A percentile compares a stretch with the other conserved stretches of the same genome.
Evolutionary conservation across 192 early-diverging fungal genomes (phyloP).

Genomic region (Podila minutissima): DNA sequence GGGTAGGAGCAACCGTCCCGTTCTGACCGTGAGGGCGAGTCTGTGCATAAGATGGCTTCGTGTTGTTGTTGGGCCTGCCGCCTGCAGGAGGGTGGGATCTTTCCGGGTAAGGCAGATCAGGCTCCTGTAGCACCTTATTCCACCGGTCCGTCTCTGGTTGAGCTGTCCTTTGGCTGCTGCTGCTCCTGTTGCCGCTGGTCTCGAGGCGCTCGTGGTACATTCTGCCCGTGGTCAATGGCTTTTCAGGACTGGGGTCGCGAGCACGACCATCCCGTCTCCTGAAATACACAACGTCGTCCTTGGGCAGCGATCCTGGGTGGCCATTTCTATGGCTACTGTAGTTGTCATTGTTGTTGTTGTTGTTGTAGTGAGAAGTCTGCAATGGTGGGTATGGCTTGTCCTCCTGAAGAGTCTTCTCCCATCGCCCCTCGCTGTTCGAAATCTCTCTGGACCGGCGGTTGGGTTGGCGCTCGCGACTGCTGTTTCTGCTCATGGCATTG

Average conservation of each 20-base stretch:
- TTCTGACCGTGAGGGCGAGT: constrained; percentile 6
- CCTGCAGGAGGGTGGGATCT: background rate
- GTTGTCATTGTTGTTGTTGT: background rate
- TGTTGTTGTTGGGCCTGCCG: background rate
- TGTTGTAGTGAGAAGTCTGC: background rate
- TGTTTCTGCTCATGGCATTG: background rate
- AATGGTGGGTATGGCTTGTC: constrained; percentile 40
- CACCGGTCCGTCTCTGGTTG: constrained; percentile 13
- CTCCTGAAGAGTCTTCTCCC: constrained; percentile 44
- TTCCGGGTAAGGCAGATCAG: constrained; percentile 35
- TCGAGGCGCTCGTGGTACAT: constrained; percentile 43
- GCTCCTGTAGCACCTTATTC: constrained; percentile 21
- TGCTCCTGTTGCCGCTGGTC: background rate
- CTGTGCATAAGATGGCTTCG: background rate
- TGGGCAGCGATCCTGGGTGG: constrained; percentile 7
- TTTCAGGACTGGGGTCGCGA: background rate
- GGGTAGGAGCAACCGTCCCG: background rate
- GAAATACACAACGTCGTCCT: constrained; percentile 35
- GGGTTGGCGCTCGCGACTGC: background rate
- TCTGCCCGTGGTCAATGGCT: constrained; percentile 7
- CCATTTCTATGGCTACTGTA: background rate
- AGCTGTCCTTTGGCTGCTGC: background rate
- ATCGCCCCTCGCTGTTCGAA: constrained; percentile 16
- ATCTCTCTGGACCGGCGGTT: constrained; percentile 15
- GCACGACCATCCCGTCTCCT: constrained; percentile 21